Evolutionary conservation across 345 rosid species (phyloP).

Genomic region (Lepidium didymum): DNA sequence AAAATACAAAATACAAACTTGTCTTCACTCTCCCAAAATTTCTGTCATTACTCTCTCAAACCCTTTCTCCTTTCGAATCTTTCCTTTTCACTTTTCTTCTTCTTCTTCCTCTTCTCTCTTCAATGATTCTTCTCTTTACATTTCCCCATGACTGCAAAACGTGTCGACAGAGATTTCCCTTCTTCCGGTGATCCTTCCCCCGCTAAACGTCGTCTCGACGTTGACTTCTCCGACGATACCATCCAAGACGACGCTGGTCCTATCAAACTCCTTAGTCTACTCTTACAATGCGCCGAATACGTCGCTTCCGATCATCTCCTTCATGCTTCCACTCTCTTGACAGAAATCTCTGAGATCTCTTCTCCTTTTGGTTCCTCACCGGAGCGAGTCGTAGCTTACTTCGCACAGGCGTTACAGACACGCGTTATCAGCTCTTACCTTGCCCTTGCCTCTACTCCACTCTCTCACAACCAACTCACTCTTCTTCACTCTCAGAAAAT

Average conservation of each 20-base stretch:
- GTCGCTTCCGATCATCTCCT: conserved; percentile 72
- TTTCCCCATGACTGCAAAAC: conserved; percentile 35
- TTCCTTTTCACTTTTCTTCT: background rate
- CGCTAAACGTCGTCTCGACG: conserved; percentile 39
- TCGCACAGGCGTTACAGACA: conserved; percentile 71
- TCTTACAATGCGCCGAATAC: conserved; percentile 88
- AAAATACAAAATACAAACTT: conserved; percentile 3
- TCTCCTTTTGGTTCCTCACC: conserved; percentile 92
- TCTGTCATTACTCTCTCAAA: conserved; percentile 41
- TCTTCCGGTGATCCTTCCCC: conserved; percentile 44
- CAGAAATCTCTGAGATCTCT: conserved; percentile 67
- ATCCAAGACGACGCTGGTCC: conserved; percentile 22
- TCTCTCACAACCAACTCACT: conserved; percentile 42
- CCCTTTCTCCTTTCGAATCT: conserved; percentile 39
- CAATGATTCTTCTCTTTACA: conserved; percentile 7
- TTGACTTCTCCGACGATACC: conserved; percentile 34
- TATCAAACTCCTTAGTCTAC: conserved; percentile 61
- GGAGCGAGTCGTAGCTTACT: conserved; percentile 87
- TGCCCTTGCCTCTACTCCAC: conserved; percentile 45
- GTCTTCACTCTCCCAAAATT: conserved; percentile 16
- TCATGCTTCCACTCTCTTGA: conserved; percentile 61
- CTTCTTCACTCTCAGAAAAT: conserved; percentile 55
- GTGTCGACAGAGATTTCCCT: conserved; percentile 15
- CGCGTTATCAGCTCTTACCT: conserved; percentile 81
- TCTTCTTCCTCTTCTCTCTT: conserved; percentile 5